Conservation (phyloP, 257 asterid species). For the Lycium barbarum region DNA sequence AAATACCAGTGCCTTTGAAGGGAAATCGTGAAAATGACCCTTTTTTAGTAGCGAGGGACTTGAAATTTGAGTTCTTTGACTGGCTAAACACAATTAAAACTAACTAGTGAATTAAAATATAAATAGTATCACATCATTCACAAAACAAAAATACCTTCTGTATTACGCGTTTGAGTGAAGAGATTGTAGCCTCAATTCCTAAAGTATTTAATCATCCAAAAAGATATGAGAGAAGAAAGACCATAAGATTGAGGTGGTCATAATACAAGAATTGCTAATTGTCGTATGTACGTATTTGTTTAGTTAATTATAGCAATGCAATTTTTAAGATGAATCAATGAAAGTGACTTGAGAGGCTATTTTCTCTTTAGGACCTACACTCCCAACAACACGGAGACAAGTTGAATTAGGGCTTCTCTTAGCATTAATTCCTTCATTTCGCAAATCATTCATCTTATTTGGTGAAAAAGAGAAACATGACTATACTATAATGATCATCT, state of each 20-base stretch:
- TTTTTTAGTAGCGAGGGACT: too few relatives aligned
- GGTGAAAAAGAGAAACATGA: not conserved
- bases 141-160: too few relatives aligned
- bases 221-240: not conserved
- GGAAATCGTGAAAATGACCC: too few relatives aligned
- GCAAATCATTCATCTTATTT: not conserved
- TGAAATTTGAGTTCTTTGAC: not conserved
- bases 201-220: not conserved
- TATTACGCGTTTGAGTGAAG: not conserved
- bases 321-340: not conserved
- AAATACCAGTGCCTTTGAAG: too few relatives aligned
- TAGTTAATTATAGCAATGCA: slow-evolving; percentile 14
- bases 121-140: not conserved
- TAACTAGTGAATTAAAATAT: not conserved
- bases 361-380: slow-evolving; percentile 6
- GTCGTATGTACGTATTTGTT: not conserved
- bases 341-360: not conserved
- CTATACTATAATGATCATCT: not conserved
- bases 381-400: not conserved
- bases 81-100: not conserved
- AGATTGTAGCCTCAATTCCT: not conserved
- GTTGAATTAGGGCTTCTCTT: not conserved
- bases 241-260: not conserved
- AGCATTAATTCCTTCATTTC: not conserved
- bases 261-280: not conserved